A percentile compares a stretch with the other conserved stretches of the same genome.
Evolutionary conservation across 2,329 filamentous ascomycete genomes (phyloP).

Genomic region (Curvularia lunata): DNA sequence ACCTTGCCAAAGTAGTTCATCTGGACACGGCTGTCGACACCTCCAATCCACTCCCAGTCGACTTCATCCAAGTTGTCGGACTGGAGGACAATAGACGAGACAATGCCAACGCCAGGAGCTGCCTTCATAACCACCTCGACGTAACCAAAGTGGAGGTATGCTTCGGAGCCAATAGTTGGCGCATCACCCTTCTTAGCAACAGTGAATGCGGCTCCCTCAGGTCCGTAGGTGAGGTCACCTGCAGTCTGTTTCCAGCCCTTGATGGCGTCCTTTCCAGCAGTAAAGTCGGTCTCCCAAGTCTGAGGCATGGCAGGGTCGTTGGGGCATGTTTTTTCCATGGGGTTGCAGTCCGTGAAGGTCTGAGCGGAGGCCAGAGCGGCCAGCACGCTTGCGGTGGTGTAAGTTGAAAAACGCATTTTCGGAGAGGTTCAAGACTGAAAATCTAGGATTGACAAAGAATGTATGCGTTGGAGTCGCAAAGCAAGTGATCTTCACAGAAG

Average conservation of each 20-base stretch:
- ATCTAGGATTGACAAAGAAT: conserved; percentile 1
- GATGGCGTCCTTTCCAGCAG: conserved; percentile 46
- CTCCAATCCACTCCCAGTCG: conserved; percentile 82
- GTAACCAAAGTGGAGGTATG: conserved; percentile 86
- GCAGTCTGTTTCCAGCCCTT: conserved; percentile 49
- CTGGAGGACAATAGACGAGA: conserved; percentile 82
- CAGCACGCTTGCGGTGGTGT: conserved; percentile 39
- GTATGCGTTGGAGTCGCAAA: conserved; percentile 8
- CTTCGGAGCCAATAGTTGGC: conserved; percentile 75
- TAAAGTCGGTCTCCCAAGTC: conserved; percentile 54
- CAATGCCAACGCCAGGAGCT: conserved; percentile 74
- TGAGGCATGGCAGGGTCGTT: conserved; percentile 52
- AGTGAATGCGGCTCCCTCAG: conserved; percentile 58
- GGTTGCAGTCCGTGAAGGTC: conserved; percentile 56
- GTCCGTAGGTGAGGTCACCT: conserved; percentile 53
- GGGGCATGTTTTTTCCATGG: conserved; percentile 53
- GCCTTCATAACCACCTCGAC: conserved; percentile 81
- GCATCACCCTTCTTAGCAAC: conserved; percentile 57
- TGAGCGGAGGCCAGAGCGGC: conserved; percentile 49
- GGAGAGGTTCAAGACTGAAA: conserved; percentile 11
- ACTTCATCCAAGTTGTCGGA: conserved; percentile 87
- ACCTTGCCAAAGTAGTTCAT: conserved; percentile 78
- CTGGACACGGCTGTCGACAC: conserved; percentile 66
- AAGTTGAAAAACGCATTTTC: conserved; percentile 43
- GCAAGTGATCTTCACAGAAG: conserved; percentile 43